A percentile compares a stretch with the other conserved stretches of the same genome.
These are phyloP conservation scores for Ceratocystis ficicola DNA, from an alignment of 2,329 filamentous ascomycete genomes.

Conservation along the genomic window DNA sequence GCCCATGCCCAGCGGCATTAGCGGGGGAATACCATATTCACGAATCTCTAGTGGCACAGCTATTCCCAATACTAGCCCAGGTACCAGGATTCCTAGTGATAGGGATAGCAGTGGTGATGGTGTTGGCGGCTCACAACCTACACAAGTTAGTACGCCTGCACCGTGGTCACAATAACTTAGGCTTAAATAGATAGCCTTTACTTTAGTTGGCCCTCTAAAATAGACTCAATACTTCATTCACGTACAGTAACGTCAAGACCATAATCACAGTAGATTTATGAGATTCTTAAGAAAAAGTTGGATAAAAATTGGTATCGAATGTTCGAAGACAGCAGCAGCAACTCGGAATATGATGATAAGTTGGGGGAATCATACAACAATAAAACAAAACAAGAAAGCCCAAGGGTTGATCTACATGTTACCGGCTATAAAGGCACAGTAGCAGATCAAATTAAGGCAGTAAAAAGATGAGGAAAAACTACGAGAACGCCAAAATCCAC, in stretches of 20 bases:
- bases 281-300: not conserved
- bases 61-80: not conserved
- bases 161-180: conserved; percentile 34
- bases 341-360: conserved; percentile 18
- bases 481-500: not conserved
- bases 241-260: not conserved
- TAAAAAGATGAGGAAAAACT: conserved; percentile 2
- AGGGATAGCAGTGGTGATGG: not conserved
- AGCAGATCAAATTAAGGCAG: conserved; percentile 2
- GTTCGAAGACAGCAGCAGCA: conserved; percentile 12
- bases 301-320: conserved; percentile 15
- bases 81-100: conserved; percentile 17
- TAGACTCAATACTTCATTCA: too few species aligned
- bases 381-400: conserved; percentile 15
- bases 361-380: conserved; percentile 22
- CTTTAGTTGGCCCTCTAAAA: too few species aligned
- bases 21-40: conserved; percentile 32
- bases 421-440: not conserved
- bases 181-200: not conserved
- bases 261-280: not conserved
- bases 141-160: conserved; percentile 32
- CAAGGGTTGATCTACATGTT: not conserved
- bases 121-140: conserved; percentile 14
- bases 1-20: conserved; percentile 21
- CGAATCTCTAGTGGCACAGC: conserved; percentile 25